A percentile compares a stretch with the other conserved stretches of the same genome.
Conservation (phyloP, 192 early-diverging fungal genomes). For the Bifiguratus adelaidae region DNA sequence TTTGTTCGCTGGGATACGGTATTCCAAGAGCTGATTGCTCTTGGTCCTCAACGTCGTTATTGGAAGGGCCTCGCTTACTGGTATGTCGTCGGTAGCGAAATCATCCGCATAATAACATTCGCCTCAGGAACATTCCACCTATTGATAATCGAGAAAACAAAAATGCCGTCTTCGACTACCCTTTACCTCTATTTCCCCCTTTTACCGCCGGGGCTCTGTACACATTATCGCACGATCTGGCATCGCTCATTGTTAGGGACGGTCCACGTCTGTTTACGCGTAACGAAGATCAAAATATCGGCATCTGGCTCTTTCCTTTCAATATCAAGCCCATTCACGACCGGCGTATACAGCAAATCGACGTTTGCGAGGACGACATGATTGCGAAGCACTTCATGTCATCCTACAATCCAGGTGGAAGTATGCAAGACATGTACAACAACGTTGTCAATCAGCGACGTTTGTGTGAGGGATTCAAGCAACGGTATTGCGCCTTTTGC, state of each 20-base stretch:
- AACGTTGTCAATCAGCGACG: conserved; percentile 28
- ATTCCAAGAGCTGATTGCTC: conserved; percentile 22
- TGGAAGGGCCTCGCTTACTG: conserved; percentile 47
- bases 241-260: conserved; percentile 33
- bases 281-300: conserved; percentile 49
- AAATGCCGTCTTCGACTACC: conserved; percentile 30
- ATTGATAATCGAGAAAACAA: conserved; percentile 39
- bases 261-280: conserved; percentile 40
- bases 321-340: conserved; percentile 49
- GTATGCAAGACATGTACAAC: conserved; percentile 44
- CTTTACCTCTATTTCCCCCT: conserved; percentile 44
- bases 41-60: conserved; percentile 33
- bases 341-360: conserved; percentile 43
- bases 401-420: conserved; percentile 18
- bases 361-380: conserved; percentile 54
- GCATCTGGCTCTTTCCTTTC: conserved; percentile 48
- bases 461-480: conserved; percentile 39
- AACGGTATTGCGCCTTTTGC: conserved; percentile 37
- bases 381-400: conserved; percentile 50
- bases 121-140: conserved; percentile 42
- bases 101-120: neutral
- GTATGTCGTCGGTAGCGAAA: conserved; percentile 10
- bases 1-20: conserved; percentile 49
- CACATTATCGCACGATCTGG: conserved; percentile 43
- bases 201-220: conserved; percentile 50